Evolutionary conservation across 805 yeast genomes (phyloP).

Genomic region (Cephaloascus albidus): DNA sequence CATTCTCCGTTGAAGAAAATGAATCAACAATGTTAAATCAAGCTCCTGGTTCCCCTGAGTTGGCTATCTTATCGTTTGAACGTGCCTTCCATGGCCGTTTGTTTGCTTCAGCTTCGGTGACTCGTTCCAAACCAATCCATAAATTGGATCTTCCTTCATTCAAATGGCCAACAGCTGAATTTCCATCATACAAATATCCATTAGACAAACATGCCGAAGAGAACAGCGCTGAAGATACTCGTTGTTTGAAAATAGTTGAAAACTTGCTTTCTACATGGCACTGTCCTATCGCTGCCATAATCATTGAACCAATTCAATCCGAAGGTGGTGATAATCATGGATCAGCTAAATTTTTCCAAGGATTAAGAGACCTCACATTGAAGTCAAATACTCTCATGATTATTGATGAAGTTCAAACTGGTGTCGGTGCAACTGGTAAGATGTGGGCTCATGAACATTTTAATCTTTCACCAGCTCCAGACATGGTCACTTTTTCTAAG

Average conservation of each 20-base stretch:
- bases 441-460: constrained; percentile 71
- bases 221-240: constrained; percentile 70
- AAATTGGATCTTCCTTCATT: constrained; percentile 89
- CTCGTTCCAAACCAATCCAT: constrained; percentile 93
- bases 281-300: constrained; percentile 58
- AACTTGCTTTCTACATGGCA: constrained; percentile 57
- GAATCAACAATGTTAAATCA: constrained; percentile 67
- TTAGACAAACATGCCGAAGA: constrained; percentile 53
- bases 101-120: constrained; percentile 84
- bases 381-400: constrained; percentile 51
- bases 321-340: constrained; percentile 78
- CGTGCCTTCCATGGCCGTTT: constrained; percentile 92
- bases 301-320: constrained; percentile 57
- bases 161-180: constrained; percentile 95
- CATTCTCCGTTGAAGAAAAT: constrained; percentile 63
- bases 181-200: constrained; percentile 81
- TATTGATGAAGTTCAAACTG: constrained; percentile 69
- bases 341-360: constrained; percentile 50
- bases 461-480: constrained; percentile 52
- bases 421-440: constrained; percentile 66
- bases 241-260: constrained; percentile 74
- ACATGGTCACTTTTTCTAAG: constrained; percentile 63
- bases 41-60: constrained; percentile 83
- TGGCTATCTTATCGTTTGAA: constrained; percentile 79
- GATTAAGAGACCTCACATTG: constrained; percentile 48